These are phyloP conservation scores for Lathyrus oleraceus DNA, from an alignment of 306 rosid genomes.

Conservation along the genomic window DNA sequence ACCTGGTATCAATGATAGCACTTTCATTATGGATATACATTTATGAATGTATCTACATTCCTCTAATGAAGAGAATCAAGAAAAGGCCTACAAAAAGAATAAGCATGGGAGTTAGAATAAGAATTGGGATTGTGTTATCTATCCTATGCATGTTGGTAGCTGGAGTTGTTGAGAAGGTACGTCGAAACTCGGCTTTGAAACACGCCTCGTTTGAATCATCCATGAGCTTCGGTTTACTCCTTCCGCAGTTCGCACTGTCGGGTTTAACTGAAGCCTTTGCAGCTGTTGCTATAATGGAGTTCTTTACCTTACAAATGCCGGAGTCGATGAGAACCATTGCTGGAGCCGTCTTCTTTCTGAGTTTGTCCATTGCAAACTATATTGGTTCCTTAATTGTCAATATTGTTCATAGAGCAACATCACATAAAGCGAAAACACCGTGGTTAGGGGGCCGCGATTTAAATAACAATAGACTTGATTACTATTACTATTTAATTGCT, in stretches of 20 bases:
- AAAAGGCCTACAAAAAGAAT: slow-evolving; percentile 43
- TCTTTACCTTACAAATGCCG: slow-evolving; percentile 64
- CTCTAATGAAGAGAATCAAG: slow-evolving; percentile 24
- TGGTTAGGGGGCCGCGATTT: slow-evolving; percentile 77
- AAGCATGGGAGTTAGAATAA: slow-evolving; percentile 52
- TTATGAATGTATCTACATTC: slow-evolving; percentile 61
- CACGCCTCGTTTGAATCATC: slow-evolving; percentile 47
- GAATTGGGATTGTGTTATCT: slow-evolving; percentile 63
- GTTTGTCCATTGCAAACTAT: slow-evolving; percentile 64
- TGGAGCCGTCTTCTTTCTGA: slow-evolving; percentile 73
- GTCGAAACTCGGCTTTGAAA: slow-evolving; percentile 53
- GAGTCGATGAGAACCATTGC: slow-evolving; percentile 78
- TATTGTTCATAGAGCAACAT: slow-evolving; percentile 44
- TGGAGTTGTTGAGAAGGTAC: slow-evolving; percentile 56
- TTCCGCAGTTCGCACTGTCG: slow-evolving; percentile 62
- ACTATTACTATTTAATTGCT: slow-evolving; percentile 62
- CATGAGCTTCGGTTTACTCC: slow-evolving; percentile 41
- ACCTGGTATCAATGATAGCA: slow-evolving; percentile 54
- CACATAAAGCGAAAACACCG: slow-evolving; percentile 35
- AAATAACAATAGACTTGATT: slow-evolving; percentile 56
- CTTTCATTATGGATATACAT: slow-evolving; percentile 70
- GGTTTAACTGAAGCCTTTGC: slow-evolving; percentile 76
- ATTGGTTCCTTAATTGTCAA: slow-evolving; percentile 55
- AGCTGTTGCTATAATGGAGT: slow-evolving; percentile 71
- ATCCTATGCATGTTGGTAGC: slow-evolving; percentile 65